Percentiles rank a stretch among this genome's conserved stretches.
These are phyloP conservation scores for Mortierella alpina DNA, from an alignment of 192 early-diverging fungal genomes.

Conservation along the genomic window DNA sequence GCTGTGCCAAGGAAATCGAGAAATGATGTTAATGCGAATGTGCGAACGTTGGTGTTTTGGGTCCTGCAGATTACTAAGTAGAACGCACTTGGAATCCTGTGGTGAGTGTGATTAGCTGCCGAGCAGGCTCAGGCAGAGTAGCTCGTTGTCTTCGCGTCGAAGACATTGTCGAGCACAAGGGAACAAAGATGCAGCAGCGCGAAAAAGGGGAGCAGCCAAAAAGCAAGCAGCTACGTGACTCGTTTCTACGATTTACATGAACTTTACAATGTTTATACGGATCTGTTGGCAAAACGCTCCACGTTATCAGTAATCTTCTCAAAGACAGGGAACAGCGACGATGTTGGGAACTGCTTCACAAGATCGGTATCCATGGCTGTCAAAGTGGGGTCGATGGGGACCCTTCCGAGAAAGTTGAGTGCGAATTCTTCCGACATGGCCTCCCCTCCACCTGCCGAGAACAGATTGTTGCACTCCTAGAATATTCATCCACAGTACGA, in stretches of 20 bases:
- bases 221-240: not conserved
- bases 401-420: constrained; percentile 88
- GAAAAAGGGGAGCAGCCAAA: not conserved
- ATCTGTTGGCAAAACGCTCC: constrained; percentile 31
- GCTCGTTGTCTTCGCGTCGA: constrained; percentile 20
- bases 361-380: constrained; percentile 63
- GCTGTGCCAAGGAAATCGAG: constrained; percentile 1
- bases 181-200: not conserved
- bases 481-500: constrained; percentile 21
- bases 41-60: not conserved
- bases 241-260: not conserved
- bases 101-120: constrained; percentile 13
- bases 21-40: not conserved
- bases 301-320: constrained; percentile 60
- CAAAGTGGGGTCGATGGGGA: constrained; percentile 91
- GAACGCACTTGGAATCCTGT: constrained; percentile 36
- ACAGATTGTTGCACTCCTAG: constrained; percentile 87
- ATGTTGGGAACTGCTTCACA: constrained; percentile 60
- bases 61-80: not conserved
- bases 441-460: constrained; percentile 94
- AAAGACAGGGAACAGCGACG: constrained; percentile 66
- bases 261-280: not conserved
- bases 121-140: constrained; percentile 21
- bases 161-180: constrained; percentile 17
- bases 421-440: constrained; percentile 88